Conservation (phyloP, 306 rosid species). For the Casuarina equisetifolia region DNA sequence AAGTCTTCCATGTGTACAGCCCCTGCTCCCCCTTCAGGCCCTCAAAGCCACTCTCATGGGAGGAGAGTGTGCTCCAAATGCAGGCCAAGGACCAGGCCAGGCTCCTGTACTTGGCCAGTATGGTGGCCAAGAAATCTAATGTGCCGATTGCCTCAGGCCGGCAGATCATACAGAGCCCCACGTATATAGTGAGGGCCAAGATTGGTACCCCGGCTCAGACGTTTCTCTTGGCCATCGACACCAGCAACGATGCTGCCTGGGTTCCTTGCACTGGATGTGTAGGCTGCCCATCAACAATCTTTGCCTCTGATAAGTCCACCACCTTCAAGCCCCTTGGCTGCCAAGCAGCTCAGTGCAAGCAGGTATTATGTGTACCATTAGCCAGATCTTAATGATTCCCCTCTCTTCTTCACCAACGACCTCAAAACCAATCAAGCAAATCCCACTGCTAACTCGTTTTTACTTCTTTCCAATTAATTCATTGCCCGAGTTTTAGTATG, state of each 20-base stretch:
- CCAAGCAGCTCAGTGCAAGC: conserved; percentile 65
- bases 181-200: conserved; percentile 64
- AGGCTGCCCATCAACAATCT: conserved; percentile 60
- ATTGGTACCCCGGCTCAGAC: conserved; percentile 86
- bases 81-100: conserved; percentile 63
- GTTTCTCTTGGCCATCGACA: conserved; percentile 77
- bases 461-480: not conserved
- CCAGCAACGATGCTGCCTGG: conserved; percentile 90
- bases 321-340: conserved; percentile 49
- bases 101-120: conserved; percentile 53
- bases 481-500: not conserved
- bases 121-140: conserved; percentile 52
- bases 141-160: conserved; percentile 84
- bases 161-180: conserved; percentile 76
- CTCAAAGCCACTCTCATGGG: conserved; percentile 60
- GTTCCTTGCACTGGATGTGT: conserved; percentile 73
- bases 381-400: no score
- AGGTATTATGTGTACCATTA: conserved; percentile 39
- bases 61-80: conserved; percentile 59
- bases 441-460: not conserved
- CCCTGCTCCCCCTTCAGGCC: conserved; percentile 78
- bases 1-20: conserved; percentile 65
- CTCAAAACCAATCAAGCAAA: not conserved
- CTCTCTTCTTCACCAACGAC: no score
- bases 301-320: conserved; percentile 52